Base-by-base conservation (phyloP, 768 basidiomycete genomes). In the Mycena vitilis region DNA sequence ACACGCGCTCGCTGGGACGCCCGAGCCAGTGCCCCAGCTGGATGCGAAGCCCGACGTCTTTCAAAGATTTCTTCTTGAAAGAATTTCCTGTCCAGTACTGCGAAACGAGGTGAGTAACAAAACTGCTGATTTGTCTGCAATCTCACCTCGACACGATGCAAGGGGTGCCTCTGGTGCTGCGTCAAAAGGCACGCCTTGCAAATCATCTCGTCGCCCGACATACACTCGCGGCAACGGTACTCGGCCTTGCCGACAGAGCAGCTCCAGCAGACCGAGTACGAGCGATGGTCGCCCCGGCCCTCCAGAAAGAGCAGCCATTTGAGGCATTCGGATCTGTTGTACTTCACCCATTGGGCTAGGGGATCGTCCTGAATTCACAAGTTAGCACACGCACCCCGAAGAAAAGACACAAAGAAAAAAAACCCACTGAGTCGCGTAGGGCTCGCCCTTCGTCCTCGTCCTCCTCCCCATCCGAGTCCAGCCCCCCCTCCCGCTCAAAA, bases 101-200 rank as follows among this genome's bases (percentile, higher is more conserved):
- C 30, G 23, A 9, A 0, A 18, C 13, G 1, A 48, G 68, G n/a
- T 34, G 18, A 12, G 40, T 4, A 45, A 20, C 23, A 38, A 44
- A 10, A 20, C 3, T 5, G 30, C 30, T 63, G 3, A 5, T 15
- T 36, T n/a, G 16, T 5, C 20, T 18, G 5, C 8, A 37, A 12
- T 54, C 56, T 11, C 13, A 71, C 69, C 68, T 70, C 59, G 44
- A 58, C 74, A 72, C 5, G 73, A 61, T 2, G 67, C 72, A n/a
- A 4, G 38, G 34, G 15, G 25, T 5, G 20, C 23, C 30, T 30
- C 30, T 30, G 30, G 34, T 75, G 73, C 4, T 59, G 20, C 22
- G 18, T 4, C 0, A 73, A n/a, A n/a, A 66, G 45, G 51, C 74
- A 75, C 10, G 8, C 16, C 18, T 4, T 36, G 18, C 70, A 72